Evolutionary conservation across 352 stramenopile genomes (phyloP).

Genomic region (Pythium oligandrum): DNA sequence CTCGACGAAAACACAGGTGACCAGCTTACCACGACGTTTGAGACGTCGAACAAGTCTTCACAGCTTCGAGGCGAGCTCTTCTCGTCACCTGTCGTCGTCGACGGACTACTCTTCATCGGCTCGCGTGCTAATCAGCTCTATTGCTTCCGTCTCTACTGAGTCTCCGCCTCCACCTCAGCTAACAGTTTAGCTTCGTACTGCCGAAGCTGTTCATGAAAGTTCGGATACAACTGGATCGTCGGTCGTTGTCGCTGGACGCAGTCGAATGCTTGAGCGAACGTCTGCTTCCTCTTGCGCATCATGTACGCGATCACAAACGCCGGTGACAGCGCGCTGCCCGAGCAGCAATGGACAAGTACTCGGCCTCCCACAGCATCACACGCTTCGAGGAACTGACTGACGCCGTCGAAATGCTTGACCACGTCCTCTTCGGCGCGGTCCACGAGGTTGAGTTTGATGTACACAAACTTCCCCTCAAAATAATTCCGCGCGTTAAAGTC

Average conservation of each 20-base stretch:
- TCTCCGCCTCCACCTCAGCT: neutral
- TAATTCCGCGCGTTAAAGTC: constrained; percentile 24
- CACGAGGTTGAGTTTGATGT: constrained; percentile 22
- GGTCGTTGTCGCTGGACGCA: constrained; percentile 11
- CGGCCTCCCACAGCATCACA: constrained; percentile 17
- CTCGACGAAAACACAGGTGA: constrained; percentile 34
- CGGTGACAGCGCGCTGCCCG: constrained; percentile 15
- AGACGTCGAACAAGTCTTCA: neutral
- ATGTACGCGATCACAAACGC: constrained; percentile 22
- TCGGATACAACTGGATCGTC: constrained; percentile 9
- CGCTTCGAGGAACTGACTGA: constrained; percentile 16
- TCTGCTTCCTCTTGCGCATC: constrained; percentile 15
- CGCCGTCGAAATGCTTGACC: constrained; percentile 14
- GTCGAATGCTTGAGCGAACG: constrained; percentile 11
- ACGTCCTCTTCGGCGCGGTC: constrained; percentile 13
- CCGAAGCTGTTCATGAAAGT: constrained; percentile 15
- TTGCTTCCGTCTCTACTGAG: constrained; percentile 19
- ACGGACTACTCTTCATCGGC: constrained; percentile 39
- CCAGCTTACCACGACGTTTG: constrained; percentile 13
- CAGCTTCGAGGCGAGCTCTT: constrained; percentile 37
- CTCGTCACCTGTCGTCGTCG: constrained; percentile 45
- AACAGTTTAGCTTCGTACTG: constrained; percentile 7
- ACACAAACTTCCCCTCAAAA: constrained; percentile 30
- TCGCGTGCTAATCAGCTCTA: constrained; percentile 45
- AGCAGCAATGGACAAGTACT: constrained; percentile 17